Conservation (phyloP, 148 eudicot genomes). For the Chenopodium album region DNA sequence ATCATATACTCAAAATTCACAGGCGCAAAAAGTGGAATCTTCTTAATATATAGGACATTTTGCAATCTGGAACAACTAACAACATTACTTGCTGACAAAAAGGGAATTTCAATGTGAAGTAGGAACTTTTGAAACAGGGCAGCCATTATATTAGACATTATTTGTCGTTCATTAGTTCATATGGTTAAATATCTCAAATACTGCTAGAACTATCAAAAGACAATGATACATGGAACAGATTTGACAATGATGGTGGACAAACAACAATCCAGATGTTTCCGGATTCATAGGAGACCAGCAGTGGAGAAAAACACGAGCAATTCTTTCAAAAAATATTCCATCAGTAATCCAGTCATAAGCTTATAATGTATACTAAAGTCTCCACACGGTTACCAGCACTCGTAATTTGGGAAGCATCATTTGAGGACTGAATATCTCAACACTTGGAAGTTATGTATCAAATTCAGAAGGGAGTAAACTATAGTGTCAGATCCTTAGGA, state of each 20-base stretch:
- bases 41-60: not conserved
- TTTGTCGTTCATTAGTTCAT: constrained; percentile 3
- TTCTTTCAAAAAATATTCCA: constrained; percentile 2
- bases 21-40: not conserved
- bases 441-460: constrained; percentile 9
- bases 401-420: constrained; percentile 9
- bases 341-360: not conserved
- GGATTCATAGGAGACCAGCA: not conserved
- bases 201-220: constrained; percentile 10
- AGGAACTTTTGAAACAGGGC: not conserved
- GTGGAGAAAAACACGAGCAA: constrained; percentile 8
- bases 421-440: not conserved
- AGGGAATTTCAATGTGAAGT: not conserved
- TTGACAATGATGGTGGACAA: not conserved
- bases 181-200: not conserved
- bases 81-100: not conserved
- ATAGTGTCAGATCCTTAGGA: constrained; percentile 86
- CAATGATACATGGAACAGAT: not conserved
- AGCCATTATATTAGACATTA: not conserved
- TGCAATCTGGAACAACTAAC: not conserved
- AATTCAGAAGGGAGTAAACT: constrained; percentile 22
- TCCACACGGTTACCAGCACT: constrained; percentile 9
- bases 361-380: constrained; percentile 3
- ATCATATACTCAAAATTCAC: not conserved
- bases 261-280: not conserved